A percentile compares a stretch with the other conserved stretches of the same genome.
Evolutionary conservation across 768 basidiomycete species (phyloP).

Genomic region (Suillus alpinus): DNA sequence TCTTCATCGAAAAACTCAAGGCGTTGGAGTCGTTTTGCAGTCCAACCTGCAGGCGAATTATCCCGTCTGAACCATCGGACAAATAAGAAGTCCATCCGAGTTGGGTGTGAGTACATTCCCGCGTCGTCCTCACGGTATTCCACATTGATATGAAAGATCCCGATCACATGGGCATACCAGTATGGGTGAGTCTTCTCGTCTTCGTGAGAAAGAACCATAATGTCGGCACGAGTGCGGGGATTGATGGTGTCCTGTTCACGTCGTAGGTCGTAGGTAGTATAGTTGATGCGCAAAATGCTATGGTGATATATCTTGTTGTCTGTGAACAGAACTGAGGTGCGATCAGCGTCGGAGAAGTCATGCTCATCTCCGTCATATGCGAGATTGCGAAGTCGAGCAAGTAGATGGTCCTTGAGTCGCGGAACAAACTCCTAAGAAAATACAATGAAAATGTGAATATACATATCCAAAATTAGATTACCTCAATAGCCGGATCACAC

Average conservation of each 20-base stretch:
- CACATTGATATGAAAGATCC: slow-evolving; percentile 11
- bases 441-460: neutral
- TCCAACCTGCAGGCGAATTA: slow-evolving; percentile 22
- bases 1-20: slow-evolving; percentile 34
- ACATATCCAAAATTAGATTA: neutral
- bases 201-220: slow-evolving; percentile 20
- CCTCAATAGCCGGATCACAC: slow-evolving; percentile 24
- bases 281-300: slow-evolving; percentile 29
- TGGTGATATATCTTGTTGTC: slow-evolving; percentile 33
- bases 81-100: slow-evolving; percentile 38
- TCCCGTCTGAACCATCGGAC: slow-evolving; percentile 39
- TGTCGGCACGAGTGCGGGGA: slow-evolving; percentile 25
- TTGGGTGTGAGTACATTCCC: neutral
- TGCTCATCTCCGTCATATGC: slow-evolving; percentile 14
- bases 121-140: neutral
- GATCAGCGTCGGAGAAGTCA: slow-evolving; percentile 22
- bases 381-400: neutral
- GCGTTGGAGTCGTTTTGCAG: slow-evolving; percentile 28
- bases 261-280: slow-evolving; percentile 25
- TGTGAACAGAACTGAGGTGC: slow-evolving; percentile 16
- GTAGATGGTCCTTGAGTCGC: slow-evolving; percentile 9
- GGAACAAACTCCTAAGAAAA: slow-evolving; percentile 28
- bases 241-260: slow-evolving; percentile 10
- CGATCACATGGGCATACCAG: slow-evolving; percentile 35
- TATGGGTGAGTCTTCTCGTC: slow-evolving; percentile 24